Conservation (phyloP, 495 filamentous ascomycete genomes). For the Durotheca rogersii region DNA sequence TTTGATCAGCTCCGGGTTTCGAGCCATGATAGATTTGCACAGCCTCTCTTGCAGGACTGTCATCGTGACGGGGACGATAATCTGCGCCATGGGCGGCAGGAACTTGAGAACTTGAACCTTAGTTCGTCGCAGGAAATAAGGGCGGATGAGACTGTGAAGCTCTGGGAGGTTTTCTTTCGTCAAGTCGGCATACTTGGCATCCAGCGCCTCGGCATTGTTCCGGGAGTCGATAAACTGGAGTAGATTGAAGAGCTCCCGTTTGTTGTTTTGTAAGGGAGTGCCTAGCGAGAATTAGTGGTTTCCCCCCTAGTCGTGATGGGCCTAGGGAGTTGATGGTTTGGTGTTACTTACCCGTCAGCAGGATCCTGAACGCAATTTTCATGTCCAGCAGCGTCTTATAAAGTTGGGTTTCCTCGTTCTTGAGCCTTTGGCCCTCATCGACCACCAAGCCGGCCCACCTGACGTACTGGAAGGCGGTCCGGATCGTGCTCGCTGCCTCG, state of each 20-base stretch:
- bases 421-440: constrained; percentile 94
- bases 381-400: constrained; percentile 71
- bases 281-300: constrained; percentile 36
- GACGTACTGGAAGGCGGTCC: constrained; percentile 64
- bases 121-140: constrained; percentile 71
- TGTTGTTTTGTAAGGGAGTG: constrained; percentile 94
- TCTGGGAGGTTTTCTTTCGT: constrained; percentile 76
- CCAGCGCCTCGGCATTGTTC: constrained; percentile 68
- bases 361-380: constrained; percentile 73
- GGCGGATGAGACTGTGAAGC: constrained; percentile 82
- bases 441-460: constrained; percentile 89
- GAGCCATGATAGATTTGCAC: constrained; percentile 88
- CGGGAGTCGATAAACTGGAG: constrained; percentile 81
- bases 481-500: constrained; percentile 73
- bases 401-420: constrained; percentile 83
- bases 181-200: constrained; percentile 70
- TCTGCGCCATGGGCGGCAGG: constrained; percentile 87
- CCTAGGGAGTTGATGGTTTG: constrained; percentile 14
- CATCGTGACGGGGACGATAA: constrained; percentile 94
- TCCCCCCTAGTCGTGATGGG: constrained; percentile 17
- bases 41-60: constrained; percentile 87
- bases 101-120: constrained; percentile 88
- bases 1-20: constrained; percentile 85
- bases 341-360: constrained; percentile 64
- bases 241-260: constrained; percentile 90